Base-by-base conservation (phyloP, 768 basidiomycete genomes). In the Jaapia argillacea region DNA sequence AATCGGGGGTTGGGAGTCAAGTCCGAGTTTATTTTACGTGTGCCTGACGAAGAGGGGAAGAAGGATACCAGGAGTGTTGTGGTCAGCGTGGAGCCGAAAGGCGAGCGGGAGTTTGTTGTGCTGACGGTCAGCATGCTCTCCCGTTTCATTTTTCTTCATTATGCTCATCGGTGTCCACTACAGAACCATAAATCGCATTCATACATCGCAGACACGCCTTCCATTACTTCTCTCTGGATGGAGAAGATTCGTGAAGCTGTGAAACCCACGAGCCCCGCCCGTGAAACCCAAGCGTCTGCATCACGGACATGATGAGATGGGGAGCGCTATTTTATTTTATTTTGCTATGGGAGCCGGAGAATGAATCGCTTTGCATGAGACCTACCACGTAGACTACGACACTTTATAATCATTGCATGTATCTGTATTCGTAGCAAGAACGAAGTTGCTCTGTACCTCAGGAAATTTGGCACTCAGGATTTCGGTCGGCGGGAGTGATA, bases 61-160 rank as follows among this genome's bases (percentile, higher is more conserved):
- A 75, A 70, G 53, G 74, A 75, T 39, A 55, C 63, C 13, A 67
- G 68, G 27, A 61, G 58, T 33, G 58, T 67, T 33, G 58, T 81
- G 6, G 61, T 64, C 3, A 65, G 68, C 20, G 71, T 74, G 1
- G 74, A 73, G 43, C 59, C 65, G 22, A 77, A 76, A 51, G 64
- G 74, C 38, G 76, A 75, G 43, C 62, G 72, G 27, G 75, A 77
- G 54, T 79, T 82, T 54, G 69, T 74, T 13, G 67, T 82, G 26
- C 58, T 79, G 50, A 77, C 79, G 33, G 80, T 82, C 47, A 54
- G 76, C 62, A 18, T n/a, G 37, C 5, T 6, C 24, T 24, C 45
- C 23, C 50, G 4, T n/a, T n/a, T n/a, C 38, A 37, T 24, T 26
- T 25, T 25, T 4, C 40, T 28, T 6, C 13, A 14, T 14, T 24